phyloP scores from a whole-genome alignment of 1,284 basidiomycete genomes.

The Cystobasidium sp. region DNA sequence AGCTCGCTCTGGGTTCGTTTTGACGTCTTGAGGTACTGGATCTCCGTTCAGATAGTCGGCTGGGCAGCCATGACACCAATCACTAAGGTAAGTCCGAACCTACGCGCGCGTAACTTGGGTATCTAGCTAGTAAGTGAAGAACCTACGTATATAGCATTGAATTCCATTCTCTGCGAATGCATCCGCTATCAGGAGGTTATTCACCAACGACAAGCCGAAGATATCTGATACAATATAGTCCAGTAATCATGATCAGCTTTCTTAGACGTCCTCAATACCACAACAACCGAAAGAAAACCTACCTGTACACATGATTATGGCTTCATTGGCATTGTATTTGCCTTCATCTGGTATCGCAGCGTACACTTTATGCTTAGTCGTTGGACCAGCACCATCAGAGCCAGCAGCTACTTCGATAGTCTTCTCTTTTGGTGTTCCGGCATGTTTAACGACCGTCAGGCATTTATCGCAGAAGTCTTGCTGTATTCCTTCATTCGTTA shows the following conservation, averaged over 20 bases:
- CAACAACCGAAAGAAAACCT: neutral
- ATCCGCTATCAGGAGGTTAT: slow-evolving; percentile 15
- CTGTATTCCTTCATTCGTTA: neutral
- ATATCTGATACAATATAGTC: neutral
- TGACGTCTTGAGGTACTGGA: slow-evolving; percentile 7
- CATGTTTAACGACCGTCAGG: slow-evolving; percentile 18
- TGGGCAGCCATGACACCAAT: too few relatives aligned
- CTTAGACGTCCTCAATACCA: too few relatives aligned
- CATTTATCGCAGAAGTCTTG: slow-evolving; percentile 17
- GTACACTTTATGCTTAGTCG: slow-evolving; percentile 5
- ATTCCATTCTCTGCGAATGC: slow-evolving; percentile 13
- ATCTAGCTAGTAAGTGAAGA: too few relatives aligned
- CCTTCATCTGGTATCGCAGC: neutral
- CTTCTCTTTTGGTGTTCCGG: slow-evolving; percentile 1
- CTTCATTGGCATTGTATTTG: neutral
- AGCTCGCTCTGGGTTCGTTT: slow-evolving; percentile 4
- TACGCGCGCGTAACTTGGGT: too few relatives aligned
- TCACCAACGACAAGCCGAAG: slow-evolving; percentile 1
- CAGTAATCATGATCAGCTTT: neutral
- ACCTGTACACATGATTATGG: slow-evolving; percentile 1
- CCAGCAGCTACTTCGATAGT: neutral
- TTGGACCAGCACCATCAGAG: neutral
- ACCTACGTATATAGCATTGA: slow-evolving; percentile 7
- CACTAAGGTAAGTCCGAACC: too few relatives aligned
- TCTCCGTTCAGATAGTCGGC: slow-evolving; percentile 9